phyloP scores from a whole-genome alignment of 2,329 filamentous ascomycete species.

The Orbilia brochopaga region DNA sequence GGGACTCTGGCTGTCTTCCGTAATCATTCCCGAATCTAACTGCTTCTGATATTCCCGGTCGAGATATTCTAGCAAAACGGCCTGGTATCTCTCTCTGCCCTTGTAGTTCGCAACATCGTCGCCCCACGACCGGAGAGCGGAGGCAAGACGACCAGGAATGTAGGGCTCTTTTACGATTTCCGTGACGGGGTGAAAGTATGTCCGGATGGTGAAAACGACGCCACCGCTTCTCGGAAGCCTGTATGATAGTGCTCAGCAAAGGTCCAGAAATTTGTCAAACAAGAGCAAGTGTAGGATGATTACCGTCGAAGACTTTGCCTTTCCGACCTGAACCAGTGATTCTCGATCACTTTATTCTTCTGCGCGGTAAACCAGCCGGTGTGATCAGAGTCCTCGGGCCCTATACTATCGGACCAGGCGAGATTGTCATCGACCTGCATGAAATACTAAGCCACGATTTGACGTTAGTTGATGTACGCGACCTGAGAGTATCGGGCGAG shows the following conservation, averaged over 20 bases:
- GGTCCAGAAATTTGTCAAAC: too few relatives aligned
- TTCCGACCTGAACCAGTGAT: conserved; percentile 80
- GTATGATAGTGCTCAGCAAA: not conserved
- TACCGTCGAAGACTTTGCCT: conserved; percentile 70
- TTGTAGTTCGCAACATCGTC: conserved; percentile 79
- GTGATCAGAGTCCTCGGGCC: conserved; percentile 69
- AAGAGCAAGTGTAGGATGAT: conserved; percentile 54
- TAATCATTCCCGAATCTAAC: conserved; percentile 69
- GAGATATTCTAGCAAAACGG: conserved; percentile 76
- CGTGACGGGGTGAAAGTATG: conserved; percentile 76
- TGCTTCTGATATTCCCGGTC: conserved; percentile 77
- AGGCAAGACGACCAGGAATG: conserved; percentile 78
- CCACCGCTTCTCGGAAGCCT: conserved; percentile 39
- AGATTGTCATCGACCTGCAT: conserved; percentile 81
- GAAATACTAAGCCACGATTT: conserved; percentile 75
- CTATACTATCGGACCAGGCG: conserved; percentile 78
- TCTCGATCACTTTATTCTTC: conserved; percentile 72
- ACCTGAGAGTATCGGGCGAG: not conserved
- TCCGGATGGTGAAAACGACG: conserved; percentile 75
- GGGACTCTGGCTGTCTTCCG: conserved; percentile 65
- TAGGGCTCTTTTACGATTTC: conserved; percentile 73
- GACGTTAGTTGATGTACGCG: conserved; percentile 1
- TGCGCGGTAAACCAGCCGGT: conserved; percentile 78
- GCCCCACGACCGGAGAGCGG: conserved; percentile 80
- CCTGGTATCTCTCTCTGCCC: conserved; percentile 74